phyloP scores from a whole-genome alignment of 495 filamentous ascomycete species.

The Neurospora sp. region DNA sequence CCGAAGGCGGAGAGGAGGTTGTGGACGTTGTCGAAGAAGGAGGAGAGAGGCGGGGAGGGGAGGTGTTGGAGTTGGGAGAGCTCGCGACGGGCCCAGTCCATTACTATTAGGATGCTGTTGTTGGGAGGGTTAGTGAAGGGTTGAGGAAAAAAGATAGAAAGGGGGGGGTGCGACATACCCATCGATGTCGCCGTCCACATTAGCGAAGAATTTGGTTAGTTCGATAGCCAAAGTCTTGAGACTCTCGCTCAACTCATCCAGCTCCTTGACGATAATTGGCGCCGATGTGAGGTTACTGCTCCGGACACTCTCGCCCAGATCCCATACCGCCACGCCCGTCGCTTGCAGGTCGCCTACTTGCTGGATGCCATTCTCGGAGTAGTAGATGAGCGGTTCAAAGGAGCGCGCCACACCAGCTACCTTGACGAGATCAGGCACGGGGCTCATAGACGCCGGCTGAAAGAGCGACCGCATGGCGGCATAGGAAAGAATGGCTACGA shows the following conservation, averaged over 20 bases:
- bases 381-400: slow-evolving; percentile 86
- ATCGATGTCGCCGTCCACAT: slow-evolving; percentile 86
- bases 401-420: slow-evolving; percentile 77
- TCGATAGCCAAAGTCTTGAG: slow-evolving; percentile 73
- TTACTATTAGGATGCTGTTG: slow-evolving; percentile 68
- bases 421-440: slow-evolving; percentile 82
- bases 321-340: slow-evolving; percentile 84
- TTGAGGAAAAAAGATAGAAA: not conserved
- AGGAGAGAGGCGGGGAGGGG: slow-evolving; percentile 49
- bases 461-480: slow-evolving; percentile 54
- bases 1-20: slow-evolving; percentile 58
- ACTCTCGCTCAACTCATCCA: slow-evolving; percentile 73
- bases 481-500: slow-evolving; percentile 49
- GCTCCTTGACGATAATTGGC: slow-evolving; percentile 70
- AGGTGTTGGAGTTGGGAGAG: slow-evolving; percentile 41
- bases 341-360: slow-evolving; percentile 82
- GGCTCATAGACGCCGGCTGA: slow-evolving; percentile 51
- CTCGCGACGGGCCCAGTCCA: slow-evolving; percentile 90
- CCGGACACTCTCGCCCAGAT: slow-evolving; percentile 78
- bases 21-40: slow-evolving; percentile 70
- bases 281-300: slow-evolving; percentile 83
- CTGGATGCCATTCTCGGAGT: slow-evolving; percentile 75
- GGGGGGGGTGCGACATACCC: slow-evolving; percentile 28
- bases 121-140: too few species aligned
- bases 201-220: slow-evolving; percentile 79